phyloP scores from a whole-genome alignment of 257 asterid genomes.

The Coffea canephora region DNA sequence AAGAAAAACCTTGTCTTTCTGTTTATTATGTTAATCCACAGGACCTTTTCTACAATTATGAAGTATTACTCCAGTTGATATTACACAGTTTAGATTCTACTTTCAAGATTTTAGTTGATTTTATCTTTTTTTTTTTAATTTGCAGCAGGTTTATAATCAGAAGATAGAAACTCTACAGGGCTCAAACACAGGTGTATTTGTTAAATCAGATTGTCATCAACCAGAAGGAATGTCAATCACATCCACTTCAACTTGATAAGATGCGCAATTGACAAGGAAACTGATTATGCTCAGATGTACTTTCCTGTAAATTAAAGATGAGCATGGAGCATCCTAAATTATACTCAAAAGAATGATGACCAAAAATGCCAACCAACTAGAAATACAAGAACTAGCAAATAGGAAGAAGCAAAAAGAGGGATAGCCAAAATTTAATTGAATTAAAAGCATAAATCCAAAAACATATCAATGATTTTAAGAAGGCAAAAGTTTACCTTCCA shows the following conservation, averaged over 20 bases:
- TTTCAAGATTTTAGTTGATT: background rate
- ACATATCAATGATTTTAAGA: constrained; percentile 15
- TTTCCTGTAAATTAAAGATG: background rate
- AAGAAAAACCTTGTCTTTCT: background rate
- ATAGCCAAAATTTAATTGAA: background rate
- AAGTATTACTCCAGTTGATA: no score
- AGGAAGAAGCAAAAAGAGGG: background rate
- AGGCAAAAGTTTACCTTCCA: constrained; percentile 62
- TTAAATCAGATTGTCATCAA: no score
- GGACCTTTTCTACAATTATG: background rate
- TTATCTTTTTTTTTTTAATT: no score
- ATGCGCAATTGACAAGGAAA: background rate
- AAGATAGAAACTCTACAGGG: no score
- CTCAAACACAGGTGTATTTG: background rate
- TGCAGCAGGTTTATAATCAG: background rate
- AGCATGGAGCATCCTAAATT: background rate
- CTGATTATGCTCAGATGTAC: background rate
- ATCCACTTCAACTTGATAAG: background rate
- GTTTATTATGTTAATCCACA: background rate
- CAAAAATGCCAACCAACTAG: background rate
- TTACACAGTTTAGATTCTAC: background rate
- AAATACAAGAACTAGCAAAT: constrained; percentile 2
- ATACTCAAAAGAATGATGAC: background rate
- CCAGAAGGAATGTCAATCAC: background rate
- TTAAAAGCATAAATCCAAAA: background rate